Evolutionary conservation across 768 basidiomycete species (phyloP).

Genomic region (Candolleomyces efflorescens): DNA sequence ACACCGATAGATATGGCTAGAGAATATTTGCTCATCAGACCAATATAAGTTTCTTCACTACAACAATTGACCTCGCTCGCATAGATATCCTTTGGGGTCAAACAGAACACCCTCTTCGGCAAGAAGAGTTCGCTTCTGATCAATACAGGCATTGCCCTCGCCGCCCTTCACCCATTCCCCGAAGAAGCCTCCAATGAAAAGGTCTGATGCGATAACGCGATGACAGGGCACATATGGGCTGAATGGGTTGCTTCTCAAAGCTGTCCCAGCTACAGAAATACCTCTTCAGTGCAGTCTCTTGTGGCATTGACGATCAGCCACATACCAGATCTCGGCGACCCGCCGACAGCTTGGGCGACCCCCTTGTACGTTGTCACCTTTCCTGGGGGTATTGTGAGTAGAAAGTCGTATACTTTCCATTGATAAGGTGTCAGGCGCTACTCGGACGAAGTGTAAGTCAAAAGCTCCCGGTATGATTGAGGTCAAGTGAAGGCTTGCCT

Average conservation of each 20-base stretch:
- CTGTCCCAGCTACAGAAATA: constrained; percentile 48
- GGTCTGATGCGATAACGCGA: constrained; percentile 58
- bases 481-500: constrained; percentile 20
- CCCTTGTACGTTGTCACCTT: constrained; percentile 56
- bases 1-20: no score
- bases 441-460: neutral
- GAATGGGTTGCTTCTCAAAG: constrained; percentile 63
- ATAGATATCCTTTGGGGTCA: constrained; percentile 38
- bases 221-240: constrained; percentile 67
- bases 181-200: constrained; percentile 58
- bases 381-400: constrained; percentile 43
- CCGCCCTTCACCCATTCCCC: constrained; percentile 55
- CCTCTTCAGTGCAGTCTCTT: neutral
- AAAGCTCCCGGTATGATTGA: neutral
- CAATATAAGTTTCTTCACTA: no score
- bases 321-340: constrained; percentile 62
- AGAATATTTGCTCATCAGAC: no score
- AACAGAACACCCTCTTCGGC: constrained; percentile 52
- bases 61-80: constrained; percentile 10
- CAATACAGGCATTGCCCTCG: constrained; percentile 36
- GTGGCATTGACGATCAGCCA: neutral
- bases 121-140: constrained; percentile 47
- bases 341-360: constrained; percentile 46
- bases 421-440: constrained; percentile 49
- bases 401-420: constrained; percentile 60